Evolutionary conservation across 2,329 filamentous ascomycete genomes (phyloP).

Genomic region (Aurifilum marmelostoma): DNA sequence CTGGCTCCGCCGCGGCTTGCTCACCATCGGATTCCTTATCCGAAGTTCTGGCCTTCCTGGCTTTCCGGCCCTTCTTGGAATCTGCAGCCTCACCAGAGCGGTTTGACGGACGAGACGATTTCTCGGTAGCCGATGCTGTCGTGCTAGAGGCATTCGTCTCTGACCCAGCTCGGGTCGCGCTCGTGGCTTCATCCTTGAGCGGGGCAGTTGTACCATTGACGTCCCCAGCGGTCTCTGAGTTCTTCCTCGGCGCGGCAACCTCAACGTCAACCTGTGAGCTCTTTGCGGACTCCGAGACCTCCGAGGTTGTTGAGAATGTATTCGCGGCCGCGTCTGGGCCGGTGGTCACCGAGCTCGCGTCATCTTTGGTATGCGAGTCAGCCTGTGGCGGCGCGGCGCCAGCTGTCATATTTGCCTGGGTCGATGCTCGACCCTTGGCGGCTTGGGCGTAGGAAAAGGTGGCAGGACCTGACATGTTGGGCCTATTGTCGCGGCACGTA

Average conservation of each 20-base stretch:
- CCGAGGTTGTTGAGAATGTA: constrained; percentile 42
- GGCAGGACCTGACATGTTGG: constrained; percentile 56
- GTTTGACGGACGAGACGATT: constrained; percentile 61
- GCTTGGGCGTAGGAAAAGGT: constrained; percentile 95
- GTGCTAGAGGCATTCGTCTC: constrained; percentile 22
- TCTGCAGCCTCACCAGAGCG: constrained; percentile 71
- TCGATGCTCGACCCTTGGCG: constrained; percentile 72
- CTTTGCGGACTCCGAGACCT: constrained; percentile 37
- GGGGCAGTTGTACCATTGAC: constrained; percentile 41
- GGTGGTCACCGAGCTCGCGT: constrained; percentile 40
- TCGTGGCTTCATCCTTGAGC: constrained; percentile 37
- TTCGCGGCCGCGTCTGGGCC: constrained; percentile 42
- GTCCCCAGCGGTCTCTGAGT: constrained; percentile 35
- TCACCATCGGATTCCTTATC: constrained; percentile 59
- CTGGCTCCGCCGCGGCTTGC: constrained; percentile 58
- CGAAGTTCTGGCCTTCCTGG: constrained; percentile 62
- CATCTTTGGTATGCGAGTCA: constrained; percentile 41
- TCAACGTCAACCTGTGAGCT: constrained; percentile 33
- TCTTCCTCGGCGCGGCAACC: constrained; percentile 34
- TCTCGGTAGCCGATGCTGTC: constrained; percentile 33
- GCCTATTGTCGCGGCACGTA: constrained; percentile 11
- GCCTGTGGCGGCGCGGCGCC: constrained; percentile 39
- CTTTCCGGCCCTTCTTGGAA: constrained; percentile 63
- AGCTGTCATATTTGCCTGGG: constrained; percentile 43
- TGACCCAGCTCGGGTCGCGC: constrained; percentile 29